phyloP scores from a whole-genome alignment of 1,139 yeast genomes.

The Saccharomycopsis hybrid region DNA sequence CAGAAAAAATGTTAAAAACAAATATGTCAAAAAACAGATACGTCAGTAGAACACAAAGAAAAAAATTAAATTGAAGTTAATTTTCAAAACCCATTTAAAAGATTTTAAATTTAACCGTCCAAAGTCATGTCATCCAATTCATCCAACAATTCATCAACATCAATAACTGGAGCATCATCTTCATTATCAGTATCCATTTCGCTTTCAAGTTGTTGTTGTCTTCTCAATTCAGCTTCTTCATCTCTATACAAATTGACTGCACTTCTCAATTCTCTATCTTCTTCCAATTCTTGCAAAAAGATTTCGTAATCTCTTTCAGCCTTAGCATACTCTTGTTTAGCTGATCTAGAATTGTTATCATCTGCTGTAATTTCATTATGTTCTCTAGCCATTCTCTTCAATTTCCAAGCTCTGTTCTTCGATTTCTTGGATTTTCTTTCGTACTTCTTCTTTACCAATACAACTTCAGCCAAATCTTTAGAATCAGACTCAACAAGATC shows the following conservation, averaged over 20 bases:
- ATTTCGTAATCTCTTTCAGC: slow-evolving; percentile 94
- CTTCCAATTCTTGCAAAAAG: slow-evolving; percentile 96
- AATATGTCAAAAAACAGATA: no score
- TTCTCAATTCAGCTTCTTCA: slow-evolving; percentile 29
- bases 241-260: slow-evolving; percentile 83
- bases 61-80: no score
- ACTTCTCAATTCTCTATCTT: slow-evolving; percentile 90
- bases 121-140: slow-evolving; percentile 90
- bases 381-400: slow-evolving; percentile 97
- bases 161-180: slow-evolving; percentile 69
- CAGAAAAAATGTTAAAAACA: no score
- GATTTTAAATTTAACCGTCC: slow-evolving; percentile 30
- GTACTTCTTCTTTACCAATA: slow-evolving; percentile 86
- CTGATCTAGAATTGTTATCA: slow-evolving; percentile 59
- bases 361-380: slow-evolving; percentile 81
- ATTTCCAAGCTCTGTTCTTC: slow-evolving; percentile 87
- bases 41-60: no score
- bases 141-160: slow-evolving; percentile 78
- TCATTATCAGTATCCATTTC: slow-evolving; percentile 43
- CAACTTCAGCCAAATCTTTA: slow-evolving; percentile 75
- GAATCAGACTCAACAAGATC: slow-evolving; percentile 46
- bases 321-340: slow-evolving; percentile 82
- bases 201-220: slow-evolving; percentile 26
- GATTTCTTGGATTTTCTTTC: slow-evolving; percentile 70
- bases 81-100: no score